Percentiles rank a stretch among this genome's conserved stretches.
Conservation (phyloP, 495 filamentous ascomycete species). For the Aspergillus coremiiformis region DNA sequence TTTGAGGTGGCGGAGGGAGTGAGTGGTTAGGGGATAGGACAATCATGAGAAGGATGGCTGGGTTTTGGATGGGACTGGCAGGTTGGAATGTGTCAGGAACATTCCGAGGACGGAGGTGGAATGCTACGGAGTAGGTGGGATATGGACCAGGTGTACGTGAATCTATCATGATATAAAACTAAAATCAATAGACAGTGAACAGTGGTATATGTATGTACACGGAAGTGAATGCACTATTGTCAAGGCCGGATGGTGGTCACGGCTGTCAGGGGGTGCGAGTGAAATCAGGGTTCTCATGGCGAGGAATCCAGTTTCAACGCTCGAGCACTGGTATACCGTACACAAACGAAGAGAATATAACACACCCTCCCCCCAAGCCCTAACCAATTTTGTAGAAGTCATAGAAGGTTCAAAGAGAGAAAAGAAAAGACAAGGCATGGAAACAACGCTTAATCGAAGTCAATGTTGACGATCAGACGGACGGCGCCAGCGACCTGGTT, state of each 20-base stretch:
- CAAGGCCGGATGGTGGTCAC: conserved; percentile 1
- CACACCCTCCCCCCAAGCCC: conserved; percentile 8
- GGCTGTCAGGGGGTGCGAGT: neutral
- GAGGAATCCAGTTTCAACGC: neutral
- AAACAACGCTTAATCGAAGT: conserved; percentile 24
- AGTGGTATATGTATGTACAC: conserved; percentile 1
- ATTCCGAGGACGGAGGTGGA: neutral
- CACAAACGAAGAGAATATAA: neutral
- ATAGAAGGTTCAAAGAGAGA: conserved; percentile 12
- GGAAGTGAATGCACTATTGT: neutral
- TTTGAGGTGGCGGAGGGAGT: too few relatives aligned
- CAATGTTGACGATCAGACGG: conserved; percentile 30
- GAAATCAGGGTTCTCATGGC: neutral
- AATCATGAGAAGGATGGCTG: neutral
- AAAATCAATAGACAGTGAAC: neutral
- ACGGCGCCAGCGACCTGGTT: conserved; percentile 15
- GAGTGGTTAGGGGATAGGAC: too few relatives aligned
- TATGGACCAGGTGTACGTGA: neutral
- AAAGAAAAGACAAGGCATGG: conserved; percentile 7
- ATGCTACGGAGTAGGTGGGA: neutral
- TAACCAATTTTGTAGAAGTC: conserved; percentile 8
- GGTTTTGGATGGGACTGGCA: neutral
- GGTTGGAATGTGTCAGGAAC: conserved; percentile 1
- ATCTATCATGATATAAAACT: neutral
- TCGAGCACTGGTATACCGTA: neutral